phyloP scores from a whole-genome alignment of 2,329 filamentous ascomycete genomes.

The Colletotrichum trifolii region DNA sequence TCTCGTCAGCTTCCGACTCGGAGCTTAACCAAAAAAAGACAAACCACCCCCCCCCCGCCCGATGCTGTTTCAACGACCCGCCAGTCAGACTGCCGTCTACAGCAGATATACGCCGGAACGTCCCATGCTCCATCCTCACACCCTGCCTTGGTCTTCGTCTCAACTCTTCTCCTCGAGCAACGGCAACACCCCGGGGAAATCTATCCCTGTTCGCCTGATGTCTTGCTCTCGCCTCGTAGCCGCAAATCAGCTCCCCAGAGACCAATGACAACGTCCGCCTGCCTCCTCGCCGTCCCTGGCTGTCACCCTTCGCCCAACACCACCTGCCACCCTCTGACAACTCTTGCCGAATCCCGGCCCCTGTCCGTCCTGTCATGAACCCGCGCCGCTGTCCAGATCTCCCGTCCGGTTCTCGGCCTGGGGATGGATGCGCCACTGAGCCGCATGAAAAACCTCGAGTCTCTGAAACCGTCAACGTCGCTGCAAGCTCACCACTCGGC shows the following conservation, averaged over 20 bases:
- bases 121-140: slow-evolving; percentile 26
- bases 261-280: slow-evolving; percentile 18
- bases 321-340: slow-evolving; percentile 9
- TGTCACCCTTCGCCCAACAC: slow-evolving; percentile 20
- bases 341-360: slow-evolving; percentile 12
- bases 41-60: neutral
- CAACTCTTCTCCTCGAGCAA: slow-evolving; percentile 6
- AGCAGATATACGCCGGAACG: slow-evolving; percentile 26
- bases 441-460: slow-evolving; percentile 23
- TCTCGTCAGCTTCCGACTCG: neutral
- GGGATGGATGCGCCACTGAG: too few relatives aligned
- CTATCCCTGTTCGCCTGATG: slow-evolving; percentile 24
- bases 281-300: slow-evolving; percentile 15
- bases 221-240: slow-evolving; percentile 23
- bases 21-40: slow-evolving; percentile 18
- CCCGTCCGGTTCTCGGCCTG: slow-evolving; percentile 33
- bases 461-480: slow-evolving; percentile 30
- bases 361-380: neutral
- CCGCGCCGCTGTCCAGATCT: too few relatives aligned
- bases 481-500: slow-evolving; percentile 22
- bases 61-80: slow-evolving; percentile 24
- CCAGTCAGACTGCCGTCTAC: slow-evolving; percentile 4
- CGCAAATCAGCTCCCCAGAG: neutral
- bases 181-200: neutral
- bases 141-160: slow-evolving; percentile 34